Conservation (phyloP, 768 basidiomycete species). For the Naganishia kalamii region DNA sequence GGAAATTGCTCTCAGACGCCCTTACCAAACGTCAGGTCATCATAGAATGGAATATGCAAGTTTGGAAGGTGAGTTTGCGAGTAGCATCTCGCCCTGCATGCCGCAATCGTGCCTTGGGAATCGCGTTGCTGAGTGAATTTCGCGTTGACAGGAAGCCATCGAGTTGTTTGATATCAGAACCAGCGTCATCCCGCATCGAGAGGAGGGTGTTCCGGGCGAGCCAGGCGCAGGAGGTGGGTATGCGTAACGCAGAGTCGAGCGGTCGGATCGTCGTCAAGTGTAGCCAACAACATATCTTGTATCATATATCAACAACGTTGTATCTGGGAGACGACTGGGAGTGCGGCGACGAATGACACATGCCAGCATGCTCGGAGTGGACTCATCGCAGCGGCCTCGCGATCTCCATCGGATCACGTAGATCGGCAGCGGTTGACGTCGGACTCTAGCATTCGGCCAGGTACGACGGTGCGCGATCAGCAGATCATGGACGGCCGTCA, state of each 20-base stretch:
- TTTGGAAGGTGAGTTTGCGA: constrained; percentile 64
- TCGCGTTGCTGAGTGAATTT: background rate
- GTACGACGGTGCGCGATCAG: no score
- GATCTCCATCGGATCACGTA: no score
- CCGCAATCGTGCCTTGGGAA: background rate
- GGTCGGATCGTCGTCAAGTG: background rate
- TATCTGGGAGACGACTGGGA: background rate
- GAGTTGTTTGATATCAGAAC: constrained; percentile 74
- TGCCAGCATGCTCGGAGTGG: no score
- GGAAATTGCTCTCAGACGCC: constrained; percentile 51
- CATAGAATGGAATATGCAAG: constrained; percentile 81
- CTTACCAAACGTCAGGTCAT: constrained; percentile 76
- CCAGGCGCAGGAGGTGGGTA: constrained; percentile 29
- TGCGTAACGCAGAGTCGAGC: constrained; percentile 4
- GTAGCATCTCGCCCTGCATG: background rate
- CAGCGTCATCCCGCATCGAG: constrained; percentile 67
- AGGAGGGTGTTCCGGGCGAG: constrained; percentile 8
- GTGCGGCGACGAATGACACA: no score
- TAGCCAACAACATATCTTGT: background rate
- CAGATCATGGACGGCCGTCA: no score
- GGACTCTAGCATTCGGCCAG: background rate
- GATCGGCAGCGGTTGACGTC: background rate
- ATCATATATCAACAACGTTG: background rate
- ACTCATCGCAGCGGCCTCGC: no score
- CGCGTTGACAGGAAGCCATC: constrained; percentile 64